Base-by-base conservation (phyloP, 805 yeast species). In the Ogataea pini region DNA sequence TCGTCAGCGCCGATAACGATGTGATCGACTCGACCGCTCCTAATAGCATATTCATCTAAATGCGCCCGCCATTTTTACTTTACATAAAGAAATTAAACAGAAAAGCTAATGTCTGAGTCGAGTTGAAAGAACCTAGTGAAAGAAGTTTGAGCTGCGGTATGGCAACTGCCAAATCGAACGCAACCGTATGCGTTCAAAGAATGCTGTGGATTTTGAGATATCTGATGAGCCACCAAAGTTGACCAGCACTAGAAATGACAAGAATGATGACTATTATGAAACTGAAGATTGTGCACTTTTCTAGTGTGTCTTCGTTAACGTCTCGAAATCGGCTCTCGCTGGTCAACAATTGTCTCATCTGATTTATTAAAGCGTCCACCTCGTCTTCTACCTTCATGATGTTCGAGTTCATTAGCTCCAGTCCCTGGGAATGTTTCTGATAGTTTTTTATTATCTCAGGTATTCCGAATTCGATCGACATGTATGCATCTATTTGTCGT, bases 1-100 rank as follows among this genome's bases (percentile, higher is more conserved):
- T 27, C 9, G 56, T 66, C 22, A 71, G 67, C 46, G 68, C 68
- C 7, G 73, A 71, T 51, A 70, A 71, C 45, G 70, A 66, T 42
- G 65, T 55, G n/a, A 53, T 60, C 2, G 75, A 70, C 48, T 49
- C 60, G 14, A 68, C 63, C 7, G 71, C 70, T 9, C 68, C 71
- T 13, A 68, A 70, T 47, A 68, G 68, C 43, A 46, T 68, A 7
- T 56, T 63, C 40, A 40, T 46, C 17, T 36, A 18, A 42, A 3
- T 16, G 4, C 31, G 31, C 31, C 14, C 31, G 27, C 27, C 27
- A 24, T 24, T 9, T 24, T 24, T 24, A 24, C 27, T 24, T 24
- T 28, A n/a, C n/a, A n/a, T n/a, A n/a, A n/a, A n/a, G n/a, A n/a
- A n/a, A 28, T 14, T 10, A 28, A 28, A 4, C 31, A 18, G 46